phyloP scores from a whole-genome alignment of 2,329 filamentous ascomycete species.

The Colletotrichum somersetense region DNA sequence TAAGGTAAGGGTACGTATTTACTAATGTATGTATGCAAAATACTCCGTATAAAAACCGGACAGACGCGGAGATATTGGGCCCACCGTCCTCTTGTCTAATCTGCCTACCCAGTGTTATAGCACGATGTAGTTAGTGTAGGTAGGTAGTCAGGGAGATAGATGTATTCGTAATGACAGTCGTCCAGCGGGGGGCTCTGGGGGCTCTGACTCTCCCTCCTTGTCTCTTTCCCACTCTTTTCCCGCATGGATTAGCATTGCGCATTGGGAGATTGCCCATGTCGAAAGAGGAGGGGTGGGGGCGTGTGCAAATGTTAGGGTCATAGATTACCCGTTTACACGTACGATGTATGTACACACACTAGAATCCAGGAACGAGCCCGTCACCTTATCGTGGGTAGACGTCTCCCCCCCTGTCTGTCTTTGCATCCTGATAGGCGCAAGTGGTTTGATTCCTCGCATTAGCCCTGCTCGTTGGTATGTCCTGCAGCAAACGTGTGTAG shows the following conservation, averaged over 20 bases:
- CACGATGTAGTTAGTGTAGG: too few species aligned
- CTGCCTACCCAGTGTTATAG: background rate
- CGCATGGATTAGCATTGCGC: slow-evolving; percentile 12
- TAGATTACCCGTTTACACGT: background rate
- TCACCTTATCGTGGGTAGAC: background rate
- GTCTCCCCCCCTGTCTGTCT: too few species aligned
- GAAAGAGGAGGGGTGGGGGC: background rate
- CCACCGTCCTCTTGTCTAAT: background rate
- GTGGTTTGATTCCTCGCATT: background rate
- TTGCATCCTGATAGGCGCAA: background rate
- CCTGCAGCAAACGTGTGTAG: too few species aligned
- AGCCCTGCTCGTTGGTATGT: background rate
- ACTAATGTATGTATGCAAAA: too few species aligned
- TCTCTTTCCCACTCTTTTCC: background rate
- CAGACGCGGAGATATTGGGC: background rate
- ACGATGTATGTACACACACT: too few species aligned
- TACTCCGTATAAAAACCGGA: too few species aligned
- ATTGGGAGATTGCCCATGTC: slow-evolving; percentile 15
- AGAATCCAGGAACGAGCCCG: background rate
- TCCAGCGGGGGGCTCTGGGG: background rate
- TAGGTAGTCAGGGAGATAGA: too few species aligned
- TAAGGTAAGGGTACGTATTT: too few species aligned
- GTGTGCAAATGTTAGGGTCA: slow-evolving; percentile 9
- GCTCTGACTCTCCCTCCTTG: background rate
- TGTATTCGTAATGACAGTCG: too few species aligned